A percentile compares a stretch with the other conserved stretches of the same genome.
Evolutionary conservation across 768 basidiomycete genomes (phyloP).

Genomic region (Auricularia heimuer): DNA sequence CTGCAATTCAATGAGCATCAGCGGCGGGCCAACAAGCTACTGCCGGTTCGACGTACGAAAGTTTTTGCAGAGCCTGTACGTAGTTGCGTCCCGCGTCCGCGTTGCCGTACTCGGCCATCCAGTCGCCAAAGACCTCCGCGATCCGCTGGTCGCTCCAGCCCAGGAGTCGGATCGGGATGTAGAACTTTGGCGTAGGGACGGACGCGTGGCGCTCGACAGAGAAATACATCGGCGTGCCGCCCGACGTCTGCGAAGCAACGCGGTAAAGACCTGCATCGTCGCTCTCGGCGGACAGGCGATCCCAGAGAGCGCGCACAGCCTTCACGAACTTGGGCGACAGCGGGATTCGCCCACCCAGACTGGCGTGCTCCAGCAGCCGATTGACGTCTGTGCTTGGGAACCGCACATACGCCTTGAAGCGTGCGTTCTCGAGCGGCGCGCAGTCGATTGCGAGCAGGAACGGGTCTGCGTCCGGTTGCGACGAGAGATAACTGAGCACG

Average conservation of each 20-base stretch:
- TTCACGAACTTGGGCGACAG: not conserved
- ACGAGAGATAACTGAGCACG: not conserved
- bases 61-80: not conserved
- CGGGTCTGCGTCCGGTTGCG: not conserved
- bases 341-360: not conserved
- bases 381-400: not conserved
- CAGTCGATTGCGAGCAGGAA: not conserved
- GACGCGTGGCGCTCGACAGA: not conserved
- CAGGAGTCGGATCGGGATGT: not conserved
- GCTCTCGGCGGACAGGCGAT: not conserved
- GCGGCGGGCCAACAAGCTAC: not conserved
- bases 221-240: constrained; percentile 2
- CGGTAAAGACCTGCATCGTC: not conserved
- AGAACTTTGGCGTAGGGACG: not conserved
- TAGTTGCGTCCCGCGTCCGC: not conserved
- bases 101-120: not conserved
- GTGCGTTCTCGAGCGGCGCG: not conserved
- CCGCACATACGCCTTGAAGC: not conserved
- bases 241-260: not conserved
- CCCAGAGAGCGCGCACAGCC: not conserved
- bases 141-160: not conserved
- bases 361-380: not conserved
- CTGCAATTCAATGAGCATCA: not conserved
- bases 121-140: not conserved
- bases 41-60: not conserved